These are phyloP conservation scores for Boletus reticuloceps DNA, from an alignment of 768 basidiomycete species.

Conservation along the genomic window DNA sequence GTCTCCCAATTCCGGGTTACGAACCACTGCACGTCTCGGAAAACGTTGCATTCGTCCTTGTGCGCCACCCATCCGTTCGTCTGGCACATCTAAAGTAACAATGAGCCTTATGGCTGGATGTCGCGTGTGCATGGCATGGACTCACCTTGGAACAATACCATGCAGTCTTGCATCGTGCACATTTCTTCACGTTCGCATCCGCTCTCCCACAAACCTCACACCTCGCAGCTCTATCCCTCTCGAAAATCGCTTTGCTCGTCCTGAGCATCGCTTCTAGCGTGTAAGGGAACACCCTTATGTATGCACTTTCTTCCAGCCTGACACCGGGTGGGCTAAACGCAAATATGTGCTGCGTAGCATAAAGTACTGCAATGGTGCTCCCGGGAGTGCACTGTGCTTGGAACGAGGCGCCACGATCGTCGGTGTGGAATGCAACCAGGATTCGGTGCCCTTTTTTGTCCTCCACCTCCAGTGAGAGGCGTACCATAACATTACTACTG, in stretches of 20 bases:
- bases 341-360: slow-evolving; percentile 29
- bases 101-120: slow-evolving; percentile 3
- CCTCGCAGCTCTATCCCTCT: slow-evolving; percentile 15
- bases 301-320: slow-evolving; percentile 24
- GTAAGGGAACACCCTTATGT: slow-evolving; percentile 28
- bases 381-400: slow-evolving; percentile 20
- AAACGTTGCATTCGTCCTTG: slow-evolving; percentile 22
- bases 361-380: slow-evolving; percentile 32
- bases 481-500: slow-evolving; percentile 24
- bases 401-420: slow-evolving; percentile 28
- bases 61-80: slow-evolving; percentile 20
- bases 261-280: slow-evolving; percentile 25
- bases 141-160: slow-evolving; percentile 32
- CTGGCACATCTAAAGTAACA: slow-evolving; percentile 21
- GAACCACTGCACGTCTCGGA: slow-evolving; percentile 31
- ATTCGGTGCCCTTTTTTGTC: slow-evolving; percentile 25
- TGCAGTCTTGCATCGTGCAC: slow-evolving; percentile 26
- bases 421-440: slow-evolving; percentile 31
- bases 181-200: slow-evolving; percentile 21
- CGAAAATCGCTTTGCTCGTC: slow-evolving; percentile 21
- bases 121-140: neutral
- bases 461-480: slow-evolving; percentile 29
- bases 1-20: slow-evolving; percentile 27
- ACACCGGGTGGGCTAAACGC: slow-evolving; percentile 30
- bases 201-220: slow-evolving; percentile 23